Conservation (phyloP, 2,329 filamentous ascomycete species). For the Fusarium sp. region DNA sequence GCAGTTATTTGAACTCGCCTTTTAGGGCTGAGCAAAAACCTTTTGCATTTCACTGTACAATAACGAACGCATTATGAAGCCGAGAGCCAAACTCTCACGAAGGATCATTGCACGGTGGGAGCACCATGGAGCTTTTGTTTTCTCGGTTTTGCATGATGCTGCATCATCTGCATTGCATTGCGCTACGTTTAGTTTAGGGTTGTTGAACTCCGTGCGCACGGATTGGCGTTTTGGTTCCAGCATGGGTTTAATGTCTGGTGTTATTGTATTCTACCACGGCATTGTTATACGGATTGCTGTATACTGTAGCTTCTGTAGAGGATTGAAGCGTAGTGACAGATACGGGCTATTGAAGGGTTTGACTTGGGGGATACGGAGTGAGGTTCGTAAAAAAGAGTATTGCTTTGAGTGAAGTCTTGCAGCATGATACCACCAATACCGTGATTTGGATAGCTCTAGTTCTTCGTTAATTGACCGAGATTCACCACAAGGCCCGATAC, state of each 20-base stretch:
- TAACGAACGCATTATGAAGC: constrained; percentile 50
- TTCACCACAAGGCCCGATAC: neutral
- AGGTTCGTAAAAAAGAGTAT: constrained; percentile 45
- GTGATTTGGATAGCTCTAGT: constrained; percentile 8
- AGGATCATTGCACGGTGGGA: constrained; percentile 40
- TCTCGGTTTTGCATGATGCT: constrained; percentile 37
- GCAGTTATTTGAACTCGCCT: constrained; percentile 38
- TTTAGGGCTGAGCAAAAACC: constrained; percentile 22
- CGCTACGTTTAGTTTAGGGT: constrained; percentile 13
- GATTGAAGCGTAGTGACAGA: constrained; percentile 32
- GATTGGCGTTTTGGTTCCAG: constrained; percentile 41
- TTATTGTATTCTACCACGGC: constrained; percentile 41
- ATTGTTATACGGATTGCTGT: constrained; percentile 31
- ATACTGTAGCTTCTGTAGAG: constrained; percentile 28
- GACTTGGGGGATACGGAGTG: constrained; percentile 32
- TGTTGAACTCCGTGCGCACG: constrained; percentile 28
- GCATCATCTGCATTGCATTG: constrained; percentile 43
- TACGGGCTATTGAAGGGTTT: constrained; percentile 24
- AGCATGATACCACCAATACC: constrained; percentile 17
- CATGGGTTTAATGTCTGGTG: constrained; percentile 38
- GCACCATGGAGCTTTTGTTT: constrained; percentile 43
- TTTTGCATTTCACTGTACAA: constrained; percentile 45
- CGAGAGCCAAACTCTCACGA: constrained; percentile 38
- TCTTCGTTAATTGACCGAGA: constrained; percentile 12
- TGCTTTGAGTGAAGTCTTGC: constrained; percentile 29